Evolutionary conservation across 345 rosid species (phyloP).

Genomic region (Heritiera fomes): DNA sequence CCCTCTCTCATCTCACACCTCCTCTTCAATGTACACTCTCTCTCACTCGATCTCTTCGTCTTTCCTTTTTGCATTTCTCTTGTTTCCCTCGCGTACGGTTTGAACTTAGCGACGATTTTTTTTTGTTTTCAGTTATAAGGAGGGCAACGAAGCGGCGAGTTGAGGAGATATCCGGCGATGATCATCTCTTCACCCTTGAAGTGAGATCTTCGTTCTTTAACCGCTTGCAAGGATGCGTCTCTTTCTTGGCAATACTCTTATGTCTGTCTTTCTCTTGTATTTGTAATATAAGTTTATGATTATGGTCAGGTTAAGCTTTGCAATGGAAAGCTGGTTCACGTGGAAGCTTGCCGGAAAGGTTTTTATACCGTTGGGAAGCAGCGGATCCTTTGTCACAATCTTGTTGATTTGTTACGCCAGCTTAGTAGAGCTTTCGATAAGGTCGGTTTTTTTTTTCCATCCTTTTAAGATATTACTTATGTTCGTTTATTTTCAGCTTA

Average conservation of each 20-base stretch:
- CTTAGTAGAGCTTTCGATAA: slow-evolving; percentile 88
- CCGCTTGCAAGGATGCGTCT: not conserved
- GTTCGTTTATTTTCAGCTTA: not conserved
- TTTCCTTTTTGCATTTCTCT: not conserved
- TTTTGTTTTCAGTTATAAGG: slow-evolving; percentile 52
- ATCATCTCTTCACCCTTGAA: slow-evolving; percentile 86
- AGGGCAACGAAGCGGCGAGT: slow-evolving; percentile 50
- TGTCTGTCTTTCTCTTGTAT: not conserved
- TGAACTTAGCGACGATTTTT: slow-evolving; percentile 14
- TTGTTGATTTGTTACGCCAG: slow-evolving; percentile 90
- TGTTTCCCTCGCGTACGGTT: not conserved
- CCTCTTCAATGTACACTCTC: slow-evolving; percentile 76
- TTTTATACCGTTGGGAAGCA: slow-evolving; percentile 79
- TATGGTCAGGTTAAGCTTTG: slow-evolving; percentile 80
- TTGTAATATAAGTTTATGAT: not conserved
- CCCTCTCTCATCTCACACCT: slow-evolving; percentile 86
- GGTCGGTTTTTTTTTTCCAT: slow-evolving; percentile 40
- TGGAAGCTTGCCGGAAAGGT: slow-evolving; percentile 85
- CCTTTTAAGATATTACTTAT: not conserved
- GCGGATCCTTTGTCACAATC: slow-evolving; percentile 71
- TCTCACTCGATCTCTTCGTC: too few relatives aligned
- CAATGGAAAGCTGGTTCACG: slow-evolving; percentile 85
- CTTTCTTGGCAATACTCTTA: not conserved
- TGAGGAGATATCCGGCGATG: slow-evolving; percentile 61
- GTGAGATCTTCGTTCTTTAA: slow-evolving; percentile 40